Percentiles rank a stretch among this genome's conserved stretches.
These are phyloP conservation scores for Biancaea sappan DNA, from an alignment of 306 rosid genomes.

Conservation along the genomic window DNA sequence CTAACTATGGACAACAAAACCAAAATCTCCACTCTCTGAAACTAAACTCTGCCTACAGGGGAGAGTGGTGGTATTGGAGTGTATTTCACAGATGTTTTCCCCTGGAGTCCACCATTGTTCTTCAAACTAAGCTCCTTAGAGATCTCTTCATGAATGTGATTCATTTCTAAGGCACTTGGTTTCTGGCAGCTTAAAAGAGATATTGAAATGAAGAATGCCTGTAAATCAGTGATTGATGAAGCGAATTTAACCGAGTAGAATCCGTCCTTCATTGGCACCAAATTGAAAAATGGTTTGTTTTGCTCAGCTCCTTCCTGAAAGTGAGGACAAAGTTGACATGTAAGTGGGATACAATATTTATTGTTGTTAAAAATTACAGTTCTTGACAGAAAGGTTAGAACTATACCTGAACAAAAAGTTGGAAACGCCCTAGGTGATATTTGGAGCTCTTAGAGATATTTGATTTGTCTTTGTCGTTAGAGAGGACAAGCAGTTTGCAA, in stretches of 20 bases:
- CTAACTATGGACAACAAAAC: conserved; percentile 28
- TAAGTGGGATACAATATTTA: conserved; percentile 15
- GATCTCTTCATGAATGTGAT: conserved; percentile 41
- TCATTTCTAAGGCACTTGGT: conserved; percentile 41
- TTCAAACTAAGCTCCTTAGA: conserved; percentile 41
- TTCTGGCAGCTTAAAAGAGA: conserved; percentile 56
- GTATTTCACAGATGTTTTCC: conserved; percentile 54
- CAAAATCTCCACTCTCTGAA: neutral
- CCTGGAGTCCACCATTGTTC: conserved; percentile 37
- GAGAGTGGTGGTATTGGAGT: conserved; percentile 83
- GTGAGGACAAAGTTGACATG: conserved; percentile 19
- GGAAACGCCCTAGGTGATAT: conserved; percentile 40
- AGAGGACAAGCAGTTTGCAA: conserved; percentile 77
- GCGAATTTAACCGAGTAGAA: conserved; percentile 62
- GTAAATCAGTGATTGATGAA: conserved; percentile 65
- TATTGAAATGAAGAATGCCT: conserved; percentile 85
- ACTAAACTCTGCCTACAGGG: conserved; percentile 88
- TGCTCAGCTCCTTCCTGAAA: conserved; percentile 68
- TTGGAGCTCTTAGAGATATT: conserved; percentile 29
- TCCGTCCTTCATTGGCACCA: conserved; percentile 69
- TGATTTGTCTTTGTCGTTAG: conserved; percentile 45
- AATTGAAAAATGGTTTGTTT: conserved; percentile 58
- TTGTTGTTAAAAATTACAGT: neutral
- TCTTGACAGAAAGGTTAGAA: conserved; percentile 24
- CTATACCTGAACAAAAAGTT: conserved; percentile 73